Evolutionary conservation across 495 filamentous ascomycete genomes (phyloP).

Genomic region (Podospora australis): DNA sequence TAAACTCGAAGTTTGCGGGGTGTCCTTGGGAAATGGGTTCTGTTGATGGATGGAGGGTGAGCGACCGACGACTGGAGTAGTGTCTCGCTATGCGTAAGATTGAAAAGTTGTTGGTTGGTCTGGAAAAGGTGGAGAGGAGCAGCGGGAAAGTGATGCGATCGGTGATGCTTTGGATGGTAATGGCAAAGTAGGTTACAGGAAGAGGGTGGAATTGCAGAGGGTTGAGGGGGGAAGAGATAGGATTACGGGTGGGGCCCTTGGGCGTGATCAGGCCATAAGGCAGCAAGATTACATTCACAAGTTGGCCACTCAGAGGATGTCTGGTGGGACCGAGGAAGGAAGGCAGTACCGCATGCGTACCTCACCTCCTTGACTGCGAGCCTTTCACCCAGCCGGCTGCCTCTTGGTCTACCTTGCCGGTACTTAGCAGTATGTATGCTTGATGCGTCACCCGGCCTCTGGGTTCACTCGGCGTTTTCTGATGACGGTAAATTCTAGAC

Average conservation of each 20-base stretch:
- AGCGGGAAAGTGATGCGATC: conserved; percentile 15
- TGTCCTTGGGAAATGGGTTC: conserved; percentile 38
- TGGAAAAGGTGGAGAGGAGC: conserved; percentile 1
- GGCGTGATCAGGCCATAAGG: conserved; percentile 22
- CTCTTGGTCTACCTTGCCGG: conserved; percentile 1
- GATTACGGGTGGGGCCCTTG: conserved; percentile 17
- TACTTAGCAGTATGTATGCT: too few species aligned
- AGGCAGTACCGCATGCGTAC: conserved; percentile 2
- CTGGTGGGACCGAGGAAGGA: background rate
- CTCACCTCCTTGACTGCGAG: background rate
- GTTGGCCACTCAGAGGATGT: conserved; percentile 7
- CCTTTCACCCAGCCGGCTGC: background rate
- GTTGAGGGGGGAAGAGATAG: conserved; percentile 23
- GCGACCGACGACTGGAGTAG: conserved; percentile 40
- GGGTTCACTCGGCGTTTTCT: too few species aligned
- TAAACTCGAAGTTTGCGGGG: conserved; percentile 70
- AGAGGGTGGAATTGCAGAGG: conserved; percentile 11
- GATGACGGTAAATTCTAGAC: too few species aligned
- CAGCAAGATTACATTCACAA: conserved; percentile 5
- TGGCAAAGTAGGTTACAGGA: conserved; percentile 15
- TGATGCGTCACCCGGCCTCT: too few species aligned
- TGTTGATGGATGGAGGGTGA: conserved; percentile 27
- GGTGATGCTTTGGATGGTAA: conserved; percentile 24
- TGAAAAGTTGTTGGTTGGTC: background rate
- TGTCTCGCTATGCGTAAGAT: conserved; percentile 27